Evolutionary conservation across 805 yeast genomes (phyloP), one percentile per base, ranked within the genome.

Genomic region (Ogataea zsoltii): DNA sequence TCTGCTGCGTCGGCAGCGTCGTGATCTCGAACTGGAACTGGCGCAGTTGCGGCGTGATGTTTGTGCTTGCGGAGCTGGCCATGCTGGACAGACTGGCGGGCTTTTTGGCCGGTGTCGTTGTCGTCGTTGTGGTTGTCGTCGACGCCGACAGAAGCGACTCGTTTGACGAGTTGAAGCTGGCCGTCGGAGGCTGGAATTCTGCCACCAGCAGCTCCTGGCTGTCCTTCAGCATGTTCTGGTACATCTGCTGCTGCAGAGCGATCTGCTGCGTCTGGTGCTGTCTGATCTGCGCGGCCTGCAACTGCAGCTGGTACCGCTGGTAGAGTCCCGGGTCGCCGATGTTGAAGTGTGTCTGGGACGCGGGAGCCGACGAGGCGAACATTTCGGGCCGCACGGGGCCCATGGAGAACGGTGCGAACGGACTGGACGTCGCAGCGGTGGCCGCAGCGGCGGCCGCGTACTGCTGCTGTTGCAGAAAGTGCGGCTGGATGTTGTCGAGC

Each of bases 221-320:
- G 21, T 37, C 40, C n/a, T 41, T 34, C 25, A 23, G 34, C 33
- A 28, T 25, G 21, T 42, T 34, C 21, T 30, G 34, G 19, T 30
- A 37, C 38, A 25, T 32, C 25, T 51, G 53, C 37, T 51, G 58
- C 21, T 49, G 52, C 40, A 51, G 23, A 11, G 50, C 47, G 17
- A 54, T 49, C 41, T 51, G 58, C 32, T 54, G 55, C 25, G 46
- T 38, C 39, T 54, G 58, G 38, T 44, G 48, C 28, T 51, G 53
- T 43, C 50, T 46, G 10, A 54, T 50, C 43, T 54, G 58, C 10
- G 53, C 56, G 15, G 55, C 55, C 38, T 54, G 58, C 31, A 54
- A 10, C 32, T 51, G 55, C 44, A 54, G 23, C 26, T 51, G 56
- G 34, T 48, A 50, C 15, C 57, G 38, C 19, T 50, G 55, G 33